Conservation (phyloP, 495 filamentous ascomycete genomes). For the Articulospora tetracladia region DNA sequence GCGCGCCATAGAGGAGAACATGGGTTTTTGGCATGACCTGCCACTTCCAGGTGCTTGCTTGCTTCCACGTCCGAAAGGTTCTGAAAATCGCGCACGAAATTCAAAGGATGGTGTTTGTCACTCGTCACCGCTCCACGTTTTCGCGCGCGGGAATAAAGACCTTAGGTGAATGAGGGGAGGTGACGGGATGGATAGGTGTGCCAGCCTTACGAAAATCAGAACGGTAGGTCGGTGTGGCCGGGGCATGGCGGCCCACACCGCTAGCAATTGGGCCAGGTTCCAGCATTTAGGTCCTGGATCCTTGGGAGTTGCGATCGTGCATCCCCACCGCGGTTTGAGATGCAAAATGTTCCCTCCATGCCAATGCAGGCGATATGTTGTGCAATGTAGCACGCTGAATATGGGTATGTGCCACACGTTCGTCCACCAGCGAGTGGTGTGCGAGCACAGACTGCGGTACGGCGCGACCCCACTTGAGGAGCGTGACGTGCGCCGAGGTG, state of each 20-base stretch:
- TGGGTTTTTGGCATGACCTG: background rate
- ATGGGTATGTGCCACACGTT: background rate
- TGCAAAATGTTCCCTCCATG: slow-evolving; percentile 1
- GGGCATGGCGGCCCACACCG: background rate
- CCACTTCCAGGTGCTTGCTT: background rate
- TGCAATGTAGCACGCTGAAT: slow-evolving; percentile 5
- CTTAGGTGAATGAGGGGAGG: background rate
- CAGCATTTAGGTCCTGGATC: slow-evolving; percentile 6
- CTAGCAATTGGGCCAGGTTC: slow-evolving; percentile 9
- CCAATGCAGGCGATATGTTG: slow-evolving; percentile 14
- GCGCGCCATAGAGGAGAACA: background rate
- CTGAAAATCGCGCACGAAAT: background rate
- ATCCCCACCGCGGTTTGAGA: background rate
- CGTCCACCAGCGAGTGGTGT: background rate
- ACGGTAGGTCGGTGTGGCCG: background rate
- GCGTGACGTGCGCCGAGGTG: background rate
- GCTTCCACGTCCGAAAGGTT: too few species aligned
- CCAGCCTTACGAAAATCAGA: background rate
- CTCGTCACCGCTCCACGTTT: background rate
- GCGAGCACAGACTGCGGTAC: background rate
- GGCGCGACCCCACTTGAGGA: background rate
- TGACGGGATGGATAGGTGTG: background rate
- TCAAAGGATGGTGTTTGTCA: background rate
- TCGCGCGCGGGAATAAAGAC: background rate
- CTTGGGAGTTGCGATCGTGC: background rate